phyloP scores from a whole-genome alignment of 83 land plant species.

The Thuja plicata region DNA sequence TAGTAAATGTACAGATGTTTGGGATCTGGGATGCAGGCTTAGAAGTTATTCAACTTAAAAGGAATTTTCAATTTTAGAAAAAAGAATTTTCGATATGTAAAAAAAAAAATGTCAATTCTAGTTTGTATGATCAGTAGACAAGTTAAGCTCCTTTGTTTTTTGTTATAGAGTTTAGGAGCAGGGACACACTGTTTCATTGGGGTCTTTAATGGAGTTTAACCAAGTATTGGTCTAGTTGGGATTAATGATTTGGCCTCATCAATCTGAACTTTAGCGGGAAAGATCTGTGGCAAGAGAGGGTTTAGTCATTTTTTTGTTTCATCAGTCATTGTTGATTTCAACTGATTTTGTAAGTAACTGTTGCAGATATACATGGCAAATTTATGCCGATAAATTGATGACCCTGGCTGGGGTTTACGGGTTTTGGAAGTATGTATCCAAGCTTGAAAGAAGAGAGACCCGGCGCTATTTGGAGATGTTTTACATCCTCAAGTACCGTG shows the following conservation, averaged over 20 bases:
- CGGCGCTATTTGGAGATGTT: conserved; percentile 78
- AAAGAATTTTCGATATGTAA: too few species aligned
- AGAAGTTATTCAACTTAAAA: background rate
- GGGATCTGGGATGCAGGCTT: background rate
- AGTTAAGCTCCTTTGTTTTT: background rate
- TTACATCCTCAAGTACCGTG: conserved; percentile 59
- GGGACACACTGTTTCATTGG: background rate
- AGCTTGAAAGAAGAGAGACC: conserved; percentile 57
- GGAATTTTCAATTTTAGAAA: background rate
- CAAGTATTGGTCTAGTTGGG: background rate
- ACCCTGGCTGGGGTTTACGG: conserved; percentile 70
- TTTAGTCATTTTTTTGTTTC: background rate
- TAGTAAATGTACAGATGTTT: background rate
- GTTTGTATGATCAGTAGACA: background rate
- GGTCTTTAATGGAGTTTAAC: background rate
- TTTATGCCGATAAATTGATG: conserved; percentile 64
- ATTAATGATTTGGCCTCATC: background rate
- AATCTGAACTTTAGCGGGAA: background rate
- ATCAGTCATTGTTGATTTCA: background rate
- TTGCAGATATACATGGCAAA: conserved; percentile 70
- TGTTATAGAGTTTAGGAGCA: background rate
- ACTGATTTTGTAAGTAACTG: background rate
- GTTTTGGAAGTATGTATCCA: conserved; percentile 74
- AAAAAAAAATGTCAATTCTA: too few species aligned
- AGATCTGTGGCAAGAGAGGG: background rate